Base-by-base conservation (phyloP, 164 flowering plant genomes). In the Magnolia officinalis region DNA sequence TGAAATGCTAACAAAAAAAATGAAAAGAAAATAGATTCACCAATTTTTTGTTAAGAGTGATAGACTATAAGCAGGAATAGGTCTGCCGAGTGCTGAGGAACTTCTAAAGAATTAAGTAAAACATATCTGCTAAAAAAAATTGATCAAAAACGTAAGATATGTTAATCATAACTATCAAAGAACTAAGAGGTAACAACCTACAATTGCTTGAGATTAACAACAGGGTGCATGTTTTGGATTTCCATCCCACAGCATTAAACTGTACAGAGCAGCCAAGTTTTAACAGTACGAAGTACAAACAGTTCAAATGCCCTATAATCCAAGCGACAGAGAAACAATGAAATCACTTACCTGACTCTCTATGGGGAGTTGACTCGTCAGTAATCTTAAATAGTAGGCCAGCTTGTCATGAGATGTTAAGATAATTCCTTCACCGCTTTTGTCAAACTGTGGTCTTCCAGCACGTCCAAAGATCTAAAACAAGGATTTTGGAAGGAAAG, bases 361-460 rank as follows among this genome's bases (percentile, higher is more conserved):
- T 21, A 96, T 96, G 19, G 99, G 99, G 18, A 96, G 98, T 84
- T 96, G 99, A 86, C 92, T 90, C 5, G 98, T 96, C 71, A 96
- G 76, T 74, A 96, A 78, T 23, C 98, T 88, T 73, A 96, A 78
- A 88, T 94, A 96, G 84, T 94, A 86, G 19, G 98, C 92, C 76
- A 96, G 88, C 78, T 94, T 96, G 71, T 96, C 98, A 84, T 96
- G 98, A 75, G 94, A 84, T 26, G 99, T 96, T 37, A 96, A 94
- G 69, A 96, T 94, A 76, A 96, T 96, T 74, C 99, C 98, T 84
- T 96, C 99, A 75, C 99, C 99, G 85, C 99, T 94, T 85, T 88
- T 94, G 79, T 96, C 99, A 88, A 94, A 96, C 77, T 96, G 99
- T 72, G 99, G 99, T 73, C 99, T 89, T 77, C 99, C 99, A 82